A percentile compares a stretch with the other conserved stretches of the same genome.
Evolutionary conservation across 805 yeast genomes (phyloP).

Genomic region (Yamadazyma philogaea): DNA sequence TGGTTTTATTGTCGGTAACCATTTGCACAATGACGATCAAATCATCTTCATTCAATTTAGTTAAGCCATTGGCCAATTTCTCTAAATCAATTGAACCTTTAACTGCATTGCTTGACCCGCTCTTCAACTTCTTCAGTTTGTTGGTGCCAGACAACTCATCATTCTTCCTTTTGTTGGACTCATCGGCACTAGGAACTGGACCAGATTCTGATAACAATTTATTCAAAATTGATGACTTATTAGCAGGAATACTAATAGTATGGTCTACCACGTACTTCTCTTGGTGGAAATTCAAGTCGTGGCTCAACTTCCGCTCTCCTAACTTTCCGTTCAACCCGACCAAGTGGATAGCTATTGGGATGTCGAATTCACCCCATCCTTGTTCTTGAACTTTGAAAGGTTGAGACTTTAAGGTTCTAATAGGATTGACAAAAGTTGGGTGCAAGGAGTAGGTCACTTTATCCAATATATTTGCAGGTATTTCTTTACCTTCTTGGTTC

Average conservation of each 20-base stretch:
- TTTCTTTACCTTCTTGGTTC: constrained; percentile 75
- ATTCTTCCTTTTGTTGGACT: constrained; percentile 24
- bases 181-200: constrained; percentile 53
- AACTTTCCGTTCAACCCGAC: constrained; percentile 65
- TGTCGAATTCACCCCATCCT: constrained; percentile 98
- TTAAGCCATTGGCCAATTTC: constrained; percentile 82
- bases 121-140: constrained; percentile 53
- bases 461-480: constrained; percentile 86
- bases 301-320: constrained; percentile 83
- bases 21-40: constrained; percentile 92
- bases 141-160: constrained; percentile 19
- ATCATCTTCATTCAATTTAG: constrained; percentile 88
- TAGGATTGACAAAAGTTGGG: constrained; percentile 92
- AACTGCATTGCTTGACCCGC: constrained; percentile 41
- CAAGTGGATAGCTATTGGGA: constrained; percentile 72
- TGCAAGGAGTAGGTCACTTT: constrained; percentile 91
- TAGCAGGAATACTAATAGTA: constrained; percentile 68
- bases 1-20: constrained; percentile 93
- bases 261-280: constrained; percentile 79
- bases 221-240: constrained; percentile 64
- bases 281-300: constrained; percentile 82
- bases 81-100: constrained; percentile 86
- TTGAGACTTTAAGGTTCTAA: constrained; percentile 70
- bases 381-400: constrained; percentile 88
- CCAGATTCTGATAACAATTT: constrained; percentile 79